These are phyloP conservation scores for Papiliotrema terrestris DNA, from an alignment of 1,284 basidiomycete genomes.

Conservation along the genomic window DNA sequence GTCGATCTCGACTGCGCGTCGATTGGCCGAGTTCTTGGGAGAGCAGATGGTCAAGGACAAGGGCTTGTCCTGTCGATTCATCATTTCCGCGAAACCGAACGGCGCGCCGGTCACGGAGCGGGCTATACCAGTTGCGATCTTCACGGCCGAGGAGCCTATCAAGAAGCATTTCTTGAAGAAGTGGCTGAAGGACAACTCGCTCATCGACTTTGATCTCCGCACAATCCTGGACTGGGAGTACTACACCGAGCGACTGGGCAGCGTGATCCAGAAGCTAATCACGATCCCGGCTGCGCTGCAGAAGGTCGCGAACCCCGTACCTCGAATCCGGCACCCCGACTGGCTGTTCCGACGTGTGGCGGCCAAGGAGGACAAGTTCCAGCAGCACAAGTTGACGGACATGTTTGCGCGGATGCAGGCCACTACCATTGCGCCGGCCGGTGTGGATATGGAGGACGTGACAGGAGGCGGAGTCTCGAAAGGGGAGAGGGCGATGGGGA, in stretches of 20 bases:
- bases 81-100: constrained; percentile 90
- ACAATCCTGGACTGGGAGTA: constrained; percentile 98
- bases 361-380: constrained; percentile 90
- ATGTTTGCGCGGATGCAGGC: constrained; percentile 69
- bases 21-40: constrained; percentile 94
- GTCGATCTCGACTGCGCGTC: constrained; percentile 92
- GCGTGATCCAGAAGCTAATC: constrained; percentile 98
- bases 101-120: constrained; percentile 96
- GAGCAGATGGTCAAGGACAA: constrained; percentile 99
- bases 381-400: constrained; percentile 94
- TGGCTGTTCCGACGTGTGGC: constrained; percentile 93
- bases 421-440: constrained; percentile 16
- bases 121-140: constrained; percentile 97
- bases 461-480: constrained; percentile 57
- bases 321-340: constrained; percentile 92
- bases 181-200: constrained; percentile 91
- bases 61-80: constrained; percentile 97
- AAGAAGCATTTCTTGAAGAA: constrained; percentile 89
- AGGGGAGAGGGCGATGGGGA: constrained; percentile 27
- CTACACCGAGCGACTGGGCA: constrained; percentile 96
- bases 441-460: constrained; percentile 54
- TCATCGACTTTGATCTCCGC: constrained; percentile 86
- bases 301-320: constrained; percentile 93
- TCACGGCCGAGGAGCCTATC: constrained; percentile 87
- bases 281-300: constrained; percentile 99